Evolutionary conservation across 768 basidiomycete species (phyloP), one percentile per base, ranked within the genome.

Genomic region (Candolleomyces eurysporus): DNA sequence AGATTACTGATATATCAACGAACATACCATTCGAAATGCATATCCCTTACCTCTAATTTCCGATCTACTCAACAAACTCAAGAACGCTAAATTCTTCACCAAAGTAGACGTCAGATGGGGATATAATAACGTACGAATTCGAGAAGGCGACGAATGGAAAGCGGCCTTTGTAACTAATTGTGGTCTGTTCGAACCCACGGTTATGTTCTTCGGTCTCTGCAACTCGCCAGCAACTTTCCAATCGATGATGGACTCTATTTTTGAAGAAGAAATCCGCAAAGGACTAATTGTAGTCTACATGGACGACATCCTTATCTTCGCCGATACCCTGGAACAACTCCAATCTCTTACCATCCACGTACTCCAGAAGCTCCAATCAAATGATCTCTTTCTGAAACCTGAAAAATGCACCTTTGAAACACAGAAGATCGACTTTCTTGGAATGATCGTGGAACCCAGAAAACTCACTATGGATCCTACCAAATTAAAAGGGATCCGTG

Each of bases 401-500:
- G 72, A 78, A 45, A 80, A 79, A 64, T 81, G 77, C 61, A 46
- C 58, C 36, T 81, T 79, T 57, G 63, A n/a, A n/a, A n/a, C n/a
- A n/a, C n/a, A n/a, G n/a, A n/a, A n/a, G n/a, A n/a, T n/a, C n/a
- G n/a, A n/a, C n/a, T n/a, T n/a, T n/a, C n/a, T n/a, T n/a, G n/a
- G n/a, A n/a, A n/a, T n/a, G n/a, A n/a, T n/a, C n/a, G n/a, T n/a
- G n/a, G n/a, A n/a, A n/a, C n/a, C n/a, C n/a, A n/a, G n/a, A n/a
- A n/a, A n/a, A n/a, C n/a, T n/a, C n/a, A n/a, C n/a, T n/a, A n/a
- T n/a, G n/a, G n/a, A n/a, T n/a, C n/a, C n/a, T n/a, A n/a, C n/a
- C n/a, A n/a, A n/a, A n/a, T n/a, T n/a, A n/a, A n/a, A n/a, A n/a
- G n/a, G n/a, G n/a, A n/a, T n/a, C n/a, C n/a, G n/a, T n/a, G n/a